Evolutionary conservation across 2,329 filamentous ascomycete genomes (phyloP).

Genomic region (Xylaria sp.): DNA sequence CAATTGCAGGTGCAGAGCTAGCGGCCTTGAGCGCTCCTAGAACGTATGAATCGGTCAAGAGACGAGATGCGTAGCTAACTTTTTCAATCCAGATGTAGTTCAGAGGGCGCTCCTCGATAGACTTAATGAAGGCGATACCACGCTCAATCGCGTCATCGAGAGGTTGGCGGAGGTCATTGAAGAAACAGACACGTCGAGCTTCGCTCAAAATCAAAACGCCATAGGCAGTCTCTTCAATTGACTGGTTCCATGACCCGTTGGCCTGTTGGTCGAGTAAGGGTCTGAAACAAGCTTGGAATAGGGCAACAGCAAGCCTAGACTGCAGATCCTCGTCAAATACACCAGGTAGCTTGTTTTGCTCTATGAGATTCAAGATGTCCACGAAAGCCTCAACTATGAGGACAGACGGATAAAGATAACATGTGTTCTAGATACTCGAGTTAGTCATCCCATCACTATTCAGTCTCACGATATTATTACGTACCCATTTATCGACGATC

Average conservation of each 20-base stretch:
- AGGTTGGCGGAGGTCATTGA: conserved; percentile 36
- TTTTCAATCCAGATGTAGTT: conserved; percentile 44
- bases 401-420: conserved; percentile 37
- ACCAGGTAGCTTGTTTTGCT: conserved; percentile 35
- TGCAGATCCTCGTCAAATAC: conserved; percentile 36
- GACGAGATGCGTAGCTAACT: conserved; percentile 38
- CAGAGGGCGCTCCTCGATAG: conserved; percentile 26
- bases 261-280: conserved; percentile 33
- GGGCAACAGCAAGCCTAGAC: conserved; percentile 31
- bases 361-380: conserved; percentile 36
- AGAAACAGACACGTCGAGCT: conserved; percentile 36
- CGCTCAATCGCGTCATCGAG: conserved; percentile 32
- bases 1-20: conserved; percentile 7
- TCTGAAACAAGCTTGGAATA: conserved; percentile 39
- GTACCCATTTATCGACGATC: conserved; percentile 47
- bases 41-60: conserved; percentile 39
- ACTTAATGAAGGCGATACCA: conserved; percentile 34
- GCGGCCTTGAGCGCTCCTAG: conserved; percentile 36
- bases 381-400: conserved; percentile 39
- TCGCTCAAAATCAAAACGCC: conserved; percentile 37
- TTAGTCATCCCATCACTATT: conserved; percentile 12
- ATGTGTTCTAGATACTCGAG: conserved; percentile 32
- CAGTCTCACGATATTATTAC: conserved; percentile 6
- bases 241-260: conserved; percentile 39
- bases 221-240: conserved; percentile 39